phyloP scores from a whole-genome alignment of 2,329 filamentous ascomycete genomes.

The Trichophyton simii region DNA sequence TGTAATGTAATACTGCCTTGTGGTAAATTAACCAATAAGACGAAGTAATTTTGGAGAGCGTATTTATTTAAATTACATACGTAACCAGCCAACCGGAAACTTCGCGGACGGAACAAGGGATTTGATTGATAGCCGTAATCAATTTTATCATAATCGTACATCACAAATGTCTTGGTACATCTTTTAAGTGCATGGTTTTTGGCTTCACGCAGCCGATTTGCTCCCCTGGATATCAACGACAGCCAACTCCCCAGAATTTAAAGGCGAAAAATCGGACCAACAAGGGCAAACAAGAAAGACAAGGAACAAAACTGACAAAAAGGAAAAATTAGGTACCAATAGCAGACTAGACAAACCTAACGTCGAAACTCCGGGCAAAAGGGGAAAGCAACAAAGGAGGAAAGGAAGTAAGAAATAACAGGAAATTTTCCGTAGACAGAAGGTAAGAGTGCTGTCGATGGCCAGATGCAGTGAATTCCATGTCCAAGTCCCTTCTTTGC shows the following conservation, averaged over 20 bases:
- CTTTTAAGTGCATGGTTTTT: not conserved
- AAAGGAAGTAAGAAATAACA: not conserved
- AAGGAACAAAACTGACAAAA: not conserved
- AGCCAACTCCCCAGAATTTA: not conserved
- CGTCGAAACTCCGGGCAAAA: not conserved
- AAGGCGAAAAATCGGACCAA: not conserved
- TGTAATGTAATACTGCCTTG: not conserved
- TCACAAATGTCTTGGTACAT: not conserved
- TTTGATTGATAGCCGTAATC: not conserved
- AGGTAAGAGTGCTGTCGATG: not conserved
- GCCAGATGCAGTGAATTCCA: not conserved
- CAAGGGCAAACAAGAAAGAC: not conserved
- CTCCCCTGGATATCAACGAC: not conserved
- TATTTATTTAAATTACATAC: not conserved
- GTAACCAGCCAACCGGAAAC: not conserved
- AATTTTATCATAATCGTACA: slow-evolving; percentile 10
- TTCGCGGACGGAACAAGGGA: not conserved
- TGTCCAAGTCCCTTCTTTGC: not conserved
- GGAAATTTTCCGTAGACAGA: not conserved
- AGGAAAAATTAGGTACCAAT: not conserved
- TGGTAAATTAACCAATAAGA: not conserved
- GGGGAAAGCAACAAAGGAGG: not conserved
- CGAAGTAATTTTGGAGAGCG: not conserved
- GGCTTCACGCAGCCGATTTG: not conserved
- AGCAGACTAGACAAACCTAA: not conserved